These are phyloP conservation scores for Nidula niveotomentosa DNA, from an alignment of 1,284 basidiomycete genomes.

Conservation along the genomic window DNA sequence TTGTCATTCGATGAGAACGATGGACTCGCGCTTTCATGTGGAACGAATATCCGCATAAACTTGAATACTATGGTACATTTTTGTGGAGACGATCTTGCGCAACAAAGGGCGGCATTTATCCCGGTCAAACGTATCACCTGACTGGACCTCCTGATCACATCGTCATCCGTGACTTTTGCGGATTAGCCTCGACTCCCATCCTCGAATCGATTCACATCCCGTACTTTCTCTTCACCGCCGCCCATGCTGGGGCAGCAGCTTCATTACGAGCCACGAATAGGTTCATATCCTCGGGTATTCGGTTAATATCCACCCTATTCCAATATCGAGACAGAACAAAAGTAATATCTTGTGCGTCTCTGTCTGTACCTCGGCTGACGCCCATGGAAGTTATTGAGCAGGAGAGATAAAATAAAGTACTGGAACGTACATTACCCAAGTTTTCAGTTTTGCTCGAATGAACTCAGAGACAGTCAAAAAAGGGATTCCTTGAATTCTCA, in stretches of 20 bases:
- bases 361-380: constrained; percentile 58
- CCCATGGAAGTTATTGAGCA: too few species aligned
- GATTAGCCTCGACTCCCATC: neutral
- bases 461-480: constrained; percentile 80
- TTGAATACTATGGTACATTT: constrained; percentile 10
- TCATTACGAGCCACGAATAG: constrained; percentile 58
- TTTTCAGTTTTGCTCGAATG: constrained; percentile 74
- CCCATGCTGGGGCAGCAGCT: constrained; percentile 63
- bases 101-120: neutral
- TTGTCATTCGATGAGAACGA: too few species aligned
- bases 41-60: too few species aligned
- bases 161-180: too few species aligned
- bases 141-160: too few species aligned
- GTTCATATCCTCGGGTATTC: constrained; percentile 81
- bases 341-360: constrained; percentile 71
- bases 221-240: constrained; percentile 69
- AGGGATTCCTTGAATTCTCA: constrained; percentile 64
- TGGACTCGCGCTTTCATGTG: too few species aligned
- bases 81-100: constrained; percentile 8
- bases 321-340: constrained; percentile 69
- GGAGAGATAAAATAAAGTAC: constrained; percentile 2
- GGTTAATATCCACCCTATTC: constrained; percentile 78
- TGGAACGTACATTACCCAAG: constrained; percentile 68
- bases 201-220: constrained; percentile 34
- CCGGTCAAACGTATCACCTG: neutral